phyloP scores from a whole-genome alignment of 2,329 filamentous ascomycete genomes.

The Samsoniella hepiali region DNA sequence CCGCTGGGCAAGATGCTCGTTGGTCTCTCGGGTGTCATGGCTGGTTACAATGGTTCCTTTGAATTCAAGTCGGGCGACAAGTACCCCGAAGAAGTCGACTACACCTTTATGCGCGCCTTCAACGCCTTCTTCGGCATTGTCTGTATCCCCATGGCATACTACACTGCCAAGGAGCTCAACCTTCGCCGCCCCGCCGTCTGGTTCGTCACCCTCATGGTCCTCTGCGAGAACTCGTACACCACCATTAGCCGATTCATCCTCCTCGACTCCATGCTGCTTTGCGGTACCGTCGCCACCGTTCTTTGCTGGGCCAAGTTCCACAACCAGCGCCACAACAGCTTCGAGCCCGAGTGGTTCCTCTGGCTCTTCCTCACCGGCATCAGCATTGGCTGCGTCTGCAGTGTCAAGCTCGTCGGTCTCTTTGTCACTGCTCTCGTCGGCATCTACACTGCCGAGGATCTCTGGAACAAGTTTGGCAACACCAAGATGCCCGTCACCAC shows the following conservation, averaged over 20 bases:
- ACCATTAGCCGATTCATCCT: slow-evolving; percentile 98
- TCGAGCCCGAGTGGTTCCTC: slow-evolving; percentile 86
- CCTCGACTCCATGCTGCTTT: slow-evolving; percentile 96
- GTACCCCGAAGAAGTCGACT: slow-evolving; percentile 91
- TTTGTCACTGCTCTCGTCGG: slow-evolving; percentile 95
- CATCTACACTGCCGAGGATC: slow-evolving; percentile 90
- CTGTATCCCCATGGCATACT: slow-evolving; percentile 92
- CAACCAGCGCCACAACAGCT: slow-evolving; percentile 77
- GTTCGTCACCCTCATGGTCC: slow-evolving; percentile 93
- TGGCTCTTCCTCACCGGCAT: slow-evolving; percentile 93
- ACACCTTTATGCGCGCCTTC: slow-evolving; percentile 98
- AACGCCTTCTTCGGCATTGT: slow-evolving; percentile 92
- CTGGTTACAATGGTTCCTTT: slow-evolving; percentile 97
- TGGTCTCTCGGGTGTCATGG: slow-evolving; percentile 90
- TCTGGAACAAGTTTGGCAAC: slow-evolving; percentile 98
- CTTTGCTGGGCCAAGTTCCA: slow-evolving; percentile 98
- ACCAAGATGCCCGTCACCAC: slow-evolving; percentile 77
- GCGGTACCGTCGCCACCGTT: slow-evolving; percentile 96
- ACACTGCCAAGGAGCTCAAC: slow-evolving; percentile 85
- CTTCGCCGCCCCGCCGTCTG: slow-evolving; percentile 85
- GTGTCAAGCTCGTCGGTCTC: slow-evolving; percentile 96
- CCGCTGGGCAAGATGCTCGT: slow-evolving; percentile 98
- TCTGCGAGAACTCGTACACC: slow-evolving; percentile 99
- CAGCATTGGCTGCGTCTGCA: slow-evolving; percentile 96
- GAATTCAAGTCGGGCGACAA: slow-evolving; percentile 98